A percentile compares a stretch with the other conserved stretches of the same genome.
phyloP scores from a whole-genome alignment of 2,329 filamentous ascomycete genomes.

The Penicillium griseofulvum region DNA sequence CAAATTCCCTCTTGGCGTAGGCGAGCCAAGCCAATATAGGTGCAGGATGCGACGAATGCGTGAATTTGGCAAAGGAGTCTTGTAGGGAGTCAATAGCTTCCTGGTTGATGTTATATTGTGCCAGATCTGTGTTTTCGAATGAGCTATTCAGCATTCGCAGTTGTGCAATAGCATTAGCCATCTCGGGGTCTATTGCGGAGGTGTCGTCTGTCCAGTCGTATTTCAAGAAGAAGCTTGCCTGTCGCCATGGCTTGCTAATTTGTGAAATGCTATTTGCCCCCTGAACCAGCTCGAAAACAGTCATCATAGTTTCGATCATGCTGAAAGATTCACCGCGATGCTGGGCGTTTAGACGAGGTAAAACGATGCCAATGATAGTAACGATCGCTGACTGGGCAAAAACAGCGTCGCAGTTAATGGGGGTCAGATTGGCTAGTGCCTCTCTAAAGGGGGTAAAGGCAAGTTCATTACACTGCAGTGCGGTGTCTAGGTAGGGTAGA shows the following conservation, averaged over 20 bases:
- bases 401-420: conserved; percentile 1
- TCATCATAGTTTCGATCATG: conserved; percentile 5
- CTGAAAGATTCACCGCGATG: background rate
- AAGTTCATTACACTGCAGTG: background rate
- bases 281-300: conserved; percentile 1
- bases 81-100: conserved; percentile 2
- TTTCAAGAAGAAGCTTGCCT: conserved; percentile 2
- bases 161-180: background rate
- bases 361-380: background rate
- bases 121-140: background rate
- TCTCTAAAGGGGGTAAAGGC: background rate
- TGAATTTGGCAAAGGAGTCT: conserved; percentile 5
- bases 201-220: background rate
- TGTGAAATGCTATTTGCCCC: background rate
- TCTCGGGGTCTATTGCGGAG: background rate
- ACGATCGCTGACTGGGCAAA: conserved; percentile 4
- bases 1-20: conserved; percentile 17
- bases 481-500: background rate
- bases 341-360: background rate
- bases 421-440: background rate
- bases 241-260: conserved; percentile 4
- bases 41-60: background rate
- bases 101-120: background rate
- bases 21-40: conserved; percentile 8
- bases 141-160: background rate